Base-by-base conservation (phyloP, 805 yeast genomes). In the Starmerella davenportii region DNA sequence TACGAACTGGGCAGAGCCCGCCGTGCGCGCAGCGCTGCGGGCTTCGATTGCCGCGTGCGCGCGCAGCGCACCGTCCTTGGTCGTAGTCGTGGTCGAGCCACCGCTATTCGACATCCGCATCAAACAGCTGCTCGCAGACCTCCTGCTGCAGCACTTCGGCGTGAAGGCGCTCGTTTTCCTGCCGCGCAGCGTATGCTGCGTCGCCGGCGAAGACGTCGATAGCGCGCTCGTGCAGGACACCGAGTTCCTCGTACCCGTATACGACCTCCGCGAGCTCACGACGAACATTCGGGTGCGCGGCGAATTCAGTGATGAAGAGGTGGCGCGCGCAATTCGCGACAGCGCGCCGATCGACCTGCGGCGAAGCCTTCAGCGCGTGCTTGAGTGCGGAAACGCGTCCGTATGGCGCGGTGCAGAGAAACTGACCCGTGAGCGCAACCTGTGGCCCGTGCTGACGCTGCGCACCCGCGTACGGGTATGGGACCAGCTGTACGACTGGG, bases 231-330 rank as follows among this genome's bases (percentile, higher is more conserved):
- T 45, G 4, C 20, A 36, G 2, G 43, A 31, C 37, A 43, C 39
- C 21, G 21, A 41, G 16, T 27, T 40, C 15, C 44, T 40, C 11
- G 45, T 50, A 4, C 54, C 54, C 0, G 51, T 48, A 3, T 50
- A 38, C 31, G 52, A 51, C 30, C 39, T 19, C 25, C 37, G 49
- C 7, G 54, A 51, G 25, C 39, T 51, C 18, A 43, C 53, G 17
- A 42, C 51, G 13, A 29, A 35, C 21, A 41, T 39, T 13, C 3
- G 20, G 16, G 24, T 21, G 4, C 14, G 29, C 16, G 39, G 27
- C 15, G 44, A 36, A 36, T 29, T 25, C 30, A n/a, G 34, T 5
- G 13, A 4, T 5, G 35, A 20, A 3, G 36, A 29, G 18, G 24
- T 17, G 2, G 25, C 38, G 2, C 23, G 4, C 11, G 18, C 5